These are phyloP conservation scores for Coemansia sp. DNA, from an alignment of 192 early-diverging fungal genomes.

Conservation along the genomic window DNA sequence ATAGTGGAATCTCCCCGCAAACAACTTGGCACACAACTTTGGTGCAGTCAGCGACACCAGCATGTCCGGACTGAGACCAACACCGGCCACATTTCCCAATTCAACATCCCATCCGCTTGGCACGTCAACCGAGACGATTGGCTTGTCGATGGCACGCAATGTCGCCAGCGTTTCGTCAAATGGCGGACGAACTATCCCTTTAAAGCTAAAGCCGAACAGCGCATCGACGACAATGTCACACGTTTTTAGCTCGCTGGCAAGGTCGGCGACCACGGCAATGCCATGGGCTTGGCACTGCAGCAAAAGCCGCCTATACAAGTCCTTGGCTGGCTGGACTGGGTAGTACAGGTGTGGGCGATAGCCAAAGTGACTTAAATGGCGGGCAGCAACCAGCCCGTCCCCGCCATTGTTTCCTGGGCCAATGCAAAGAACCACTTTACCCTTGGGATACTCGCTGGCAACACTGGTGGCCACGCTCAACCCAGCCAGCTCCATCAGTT, in stretches of 20 bases:
- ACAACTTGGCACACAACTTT: conserved; percentile 71
- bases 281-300: conserved; percentile 68
- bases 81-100: conserved; percentile 53
- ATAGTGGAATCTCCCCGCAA: conserved; percentile 71
- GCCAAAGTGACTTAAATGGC: conserved; percentile 89
- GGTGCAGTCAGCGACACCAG: conserved; percentile 92
- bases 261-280: conserved; percentile 59
- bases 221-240: conserved; percentile 80
- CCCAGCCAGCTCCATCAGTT: conserved; percentile 83
- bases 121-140: conserved; percentile 81
- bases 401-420: conserved; percentile 97
- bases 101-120: conserved; percentile 96
- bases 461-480: conserved; percentile 87
- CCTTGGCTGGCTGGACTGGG: conserved; percentile 72
- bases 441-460: conserved; percentile 61
- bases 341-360: conserved; percentile 76
- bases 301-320: conserved; percentile 68
- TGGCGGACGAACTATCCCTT: conserved; percentile 70
- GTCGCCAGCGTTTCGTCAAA: conserved; percentile 48
- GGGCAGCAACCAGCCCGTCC: conserved; percentile 92
- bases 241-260: conserved; percentile 31
- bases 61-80: conserved; percentile 70
- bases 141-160: conserved; percentile 18
- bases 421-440: conserved; percentile 66
- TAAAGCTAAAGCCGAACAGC: conserved; percentile 91